These are phyloP conservation scores for Ampelocalamus luodianensis DNA, from an alignment of 176 grass and related monocot genomes.

Conservation along the genomic window DNA sequence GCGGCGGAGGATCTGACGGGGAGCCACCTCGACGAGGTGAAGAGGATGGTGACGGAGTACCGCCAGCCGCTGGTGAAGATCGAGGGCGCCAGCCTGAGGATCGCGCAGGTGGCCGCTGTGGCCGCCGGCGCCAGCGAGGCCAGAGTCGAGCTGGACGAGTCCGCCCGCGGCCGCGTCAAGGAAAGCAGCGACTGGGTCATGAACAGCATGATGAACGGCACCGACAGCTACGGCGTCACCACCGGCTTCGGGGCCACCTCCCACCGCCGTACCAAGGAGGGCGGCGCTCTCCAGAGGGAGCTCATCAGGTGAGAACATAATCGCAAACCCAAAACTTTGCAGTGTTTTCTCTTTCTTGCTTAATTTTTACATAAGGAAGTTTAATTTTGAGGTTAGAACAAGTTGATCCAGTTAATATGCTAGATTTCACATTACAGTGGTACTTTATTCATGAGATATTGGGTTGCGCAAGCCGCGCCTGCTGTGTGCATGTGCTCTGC, in stretches of 20 bases:
- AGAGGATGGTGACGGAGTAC: constrained; percentile 83
- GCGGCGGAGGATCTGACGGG: constrained; percentile 64
- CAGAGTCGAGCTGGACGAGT: constrained; percentile 77
- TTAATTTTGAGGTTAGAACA: background rate
- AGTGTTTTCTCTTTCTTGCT: background rate
- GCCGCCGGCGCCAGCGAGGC: constrained; percentile 55
- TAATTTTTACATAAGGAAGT: background rate
- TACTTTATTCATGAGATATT: background rate
- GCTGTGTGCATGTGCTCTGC: constrained; percentile 18
- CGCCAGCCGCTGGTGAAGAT: constrained; percentile 58
- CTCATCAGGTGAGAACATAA: constrained; percentile 70
- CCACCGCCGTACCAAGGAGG: constrained; percentile 86
- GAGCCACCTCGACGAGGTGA: constrained; percentile 84
- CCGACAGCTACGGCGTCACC: constrained; percentile 95
- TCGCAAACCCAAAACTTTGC: background rate
- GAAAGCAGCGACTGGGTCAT: constrained; percentile 90
- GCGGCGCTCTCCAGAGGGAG: constrained; percentile 77
- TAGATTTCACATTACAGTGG: background rate
- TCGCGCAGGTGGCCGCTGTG: constrained; percentile 87
- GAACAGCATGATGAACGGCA: constrained; percentile 82
- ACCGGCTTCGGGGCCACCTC: constrained; percentile 95
- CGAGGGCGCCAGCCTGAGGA: constrained; percentile 73
- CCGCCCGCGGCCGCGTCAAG: constrained; percentile 67
- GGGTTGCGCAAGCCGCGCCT: background rate
- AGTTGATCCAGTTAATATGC: background rate